Conservation (phyloP, 75 land plant species). For the Sequoia sempervirens region DNA sequence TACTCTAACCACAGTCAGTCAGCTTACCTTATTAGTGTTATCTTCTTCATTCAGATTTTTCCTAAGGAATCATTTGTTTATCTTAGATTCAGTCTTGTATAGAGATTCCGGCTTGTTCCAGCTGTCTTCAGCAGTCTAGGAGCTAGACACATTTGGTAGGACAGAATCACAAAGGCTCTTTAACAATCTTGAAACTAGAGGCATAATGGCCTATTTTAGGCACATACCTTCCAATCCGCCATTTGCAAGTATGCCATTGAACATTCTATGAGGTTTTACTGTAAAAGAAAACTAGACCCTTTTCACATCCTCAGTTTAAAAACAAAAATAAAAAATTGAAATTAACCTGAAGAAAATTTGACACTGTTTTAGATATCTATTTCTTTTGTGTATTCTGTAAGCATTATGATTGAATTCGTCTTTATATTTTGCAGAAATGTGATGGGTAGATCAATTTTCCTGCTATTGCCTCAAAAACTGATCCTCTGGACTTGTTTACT, state of each 20-base stretch:
- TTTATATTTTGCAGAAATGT: background rate
- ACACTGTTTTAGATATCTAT: background rate
- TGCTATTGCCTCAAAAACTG: background rate
- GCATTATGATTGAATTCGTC: background rate
- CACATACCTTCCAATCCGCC: background rate
- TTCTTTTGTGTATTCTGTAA: background rate
- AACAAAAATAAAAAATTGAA: background rate
- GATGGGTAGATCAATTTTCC: background rate
- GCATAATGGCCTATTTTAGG: background rate
- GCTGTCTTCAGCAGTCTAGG: background rate
- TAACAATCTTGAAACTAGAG: background rate
- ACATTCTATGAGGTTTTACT: background rate
- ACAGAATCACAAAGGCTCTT: background rate
- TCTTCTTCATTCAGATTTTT: background rate
- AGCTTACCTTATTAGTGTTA: background rate
- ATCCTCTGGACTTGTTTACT: background rate
- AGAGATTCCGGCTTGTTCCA: background rate
- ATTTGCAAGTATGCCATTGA: background rate
- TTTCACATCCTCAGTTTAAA: background rate
- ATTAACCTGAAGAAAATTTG: background rate
- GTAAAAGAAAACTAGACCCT: background rate
- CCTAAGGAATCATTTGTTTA: background rate
- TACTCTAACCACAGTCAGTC: background rate
- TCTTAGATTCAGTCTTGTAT: background rate
- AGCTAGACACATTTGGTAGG: background rate